Percentiles rank a stretch among this genome's conserved stretches.
These are phyloP conservation scores for Esteya vermicola DNA, from an alignment of 2,329 filamentous ascomycete genomes.

Conservation along the genomic window DNA sequence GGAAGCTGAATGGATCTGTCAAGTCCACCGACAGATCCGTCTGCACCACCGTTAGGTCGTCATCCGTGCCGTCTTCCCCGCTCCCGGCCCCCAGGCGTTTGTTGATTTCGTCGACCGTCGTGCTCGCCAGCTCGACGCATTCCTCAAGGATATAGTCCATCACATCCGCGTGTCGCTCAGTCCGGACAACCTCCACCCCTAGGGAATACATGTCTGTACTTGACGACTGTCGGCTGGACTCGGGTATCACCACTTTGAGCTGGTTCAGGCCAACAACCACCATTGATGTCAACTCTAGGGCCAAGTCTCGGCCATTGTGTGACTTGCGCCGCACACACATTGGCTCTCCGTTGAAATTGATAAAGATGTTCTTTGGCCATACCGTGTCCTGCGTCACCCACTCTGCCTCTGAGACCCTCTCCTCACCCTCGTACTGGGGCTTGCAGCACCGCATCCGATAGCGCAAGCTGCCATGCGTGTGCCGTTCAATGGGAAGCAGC, in stretches of 20 bases:
- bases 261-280: slow-evolving; percentile 46
- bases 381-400: slow-evolving; percentile 52
- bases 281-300: slow-evolving; percentile 55
- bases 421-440: slow-evolving; percentile 7
- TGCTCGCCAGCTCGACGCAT: slow-evolving; percentile 24
- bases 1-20: slow-evolving; percentile 50
- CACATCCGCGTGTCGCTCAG: slow-evolving; percentile 31
- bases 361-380: slow-evolving; percentile 60
- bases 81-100: slow-evolving; percentile 18
- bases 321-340: slow-evolving; percentile 49
- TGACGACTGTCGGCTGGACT: slow-evolving; percentile 7
- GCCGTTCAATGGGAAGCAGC: slow-evolving; percentile 22
- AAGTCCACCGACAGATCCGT: slow-evolving; percentile 47
- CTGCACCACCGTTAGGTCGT: slow-evolving; percentile 47
- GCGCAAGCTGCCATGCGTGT: slow-evolving; percentile 38
- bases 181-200: slow-evolving; percentile 56
- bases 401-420: slow-evolving; percentile 22
- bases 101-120: slow-evolving; percentile 45
- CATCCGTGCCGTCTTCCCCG: slow-evolving; percentile 29
- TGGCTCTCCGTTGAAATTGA: slow-evolving; percentile 49
- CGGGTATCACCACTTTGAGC: slow-evolving; percentile 36
- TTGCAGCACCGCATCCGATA: slow-evolving; percentile 56
- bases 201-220: slow-evolving; percentile 27
- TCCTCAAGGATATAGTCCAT: slow-evolving; percentile 22
- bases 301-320: slow-evolving; percentile 62